Conservation (phyloP, 345 rosid genomes). For the Gossypium bickii region DNA sequence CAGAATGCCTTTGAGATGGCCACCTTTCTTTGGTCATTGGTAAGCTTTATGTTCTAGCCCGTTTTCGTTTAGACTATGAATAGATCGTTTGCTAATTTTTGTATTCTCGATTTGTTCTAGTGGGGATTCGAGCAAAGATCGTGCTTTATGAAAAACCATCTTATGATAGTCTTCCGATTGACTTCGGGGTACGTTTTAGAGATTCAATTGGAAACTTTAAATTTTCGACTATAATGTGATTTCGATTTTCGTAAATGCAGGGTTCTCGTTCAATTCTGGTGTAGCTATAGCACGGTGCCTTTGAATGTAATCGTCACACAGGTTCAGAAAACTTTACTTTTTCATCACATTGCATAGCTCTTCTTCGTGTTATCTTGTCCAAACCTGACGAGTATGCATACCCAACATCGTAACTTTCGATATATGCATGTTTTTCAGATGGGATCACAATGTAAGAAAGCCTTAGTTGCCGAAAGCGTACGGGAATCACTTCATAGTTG, state of each 20-base stretch:
- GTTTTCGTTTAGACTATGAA: not conserved
- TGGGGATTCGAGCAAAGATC: slow-evolving; percentile 81
- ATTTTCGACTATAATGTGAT: not conserved
- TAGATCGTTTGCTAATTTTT: not conserved
- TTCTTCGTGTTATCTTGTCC: not conserved
- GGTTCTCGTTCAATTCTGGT: slow-evolving; percentile 89
- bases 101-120: slow-evolving; percentile 33
- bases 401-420: no score
- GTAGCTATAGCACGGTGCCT: slow-evolving; percentile 89
- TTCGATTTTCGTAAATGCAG: slow-evolving; percentile 35
- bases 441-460: slow-evolving; percentile 82
- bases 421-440: not conserved
- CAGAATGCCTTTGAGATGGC: slow-evolving; percentile 99
- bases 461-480: slow-evolving; percentile 76
- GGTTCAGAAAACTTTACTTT: slow-evolving; percentile 35
- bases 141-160: slow-evolving; percentile 88
- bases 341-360: not conserved
- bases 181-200: slow-evolving; percentile 54
- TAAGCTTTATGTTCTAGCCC: slow-evolving; percentile 27
- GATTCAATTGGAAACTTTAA: not conserved
- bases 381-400: not conserved
- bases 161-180: slow-evolving; percentile 60
- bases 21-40: slow-evolving; percentile 91
- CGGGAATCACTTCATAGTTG: slow-evolving; percentile 94
- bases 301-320: slow-evolving; percentile 79